Conservation (phyloP, 23 red algal genomes). For the Gracilaria domingensis region DNA sequence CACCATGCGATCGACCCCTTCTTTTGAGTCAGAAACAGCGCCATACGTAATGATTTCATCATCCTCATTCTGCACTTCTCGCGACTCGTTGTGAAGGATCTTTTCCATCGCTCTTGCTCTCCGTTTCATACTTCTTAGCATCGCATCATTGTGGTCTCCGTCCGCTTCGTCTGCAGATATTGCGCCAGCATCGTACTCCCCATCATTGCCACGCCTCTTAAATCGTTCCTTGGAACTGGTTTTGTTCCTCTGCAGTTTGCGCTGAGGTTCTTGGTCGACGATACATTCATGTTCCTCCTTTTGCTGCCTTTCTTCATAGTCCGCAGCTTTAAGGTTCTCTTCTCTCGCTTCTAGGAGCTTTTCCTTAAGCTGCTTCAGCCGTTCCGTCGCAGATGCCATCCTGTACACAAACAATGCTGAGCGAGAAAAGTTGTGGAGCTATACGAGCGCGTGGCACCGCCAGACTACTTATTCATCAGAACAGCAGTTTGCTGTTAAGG, state of each 20-base stretch:
- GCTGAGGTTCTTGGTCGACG: neutral
- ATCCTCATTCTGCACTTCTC: neutral
- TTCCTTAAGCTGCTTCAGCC: slow-evolving; percentile 40
- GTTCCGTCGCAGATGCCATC: slow-evolving; percentile 46
- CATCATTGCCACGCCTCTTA: neutral
- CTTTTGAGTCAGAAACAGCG: slow-evolving; percentile 17
- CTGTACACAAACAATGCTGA: neutral
- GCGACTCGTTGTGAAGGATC: neutral
- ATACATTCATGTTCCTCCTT: neutral
- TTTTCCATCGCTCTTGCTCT: slow-evolving; percentile 25
- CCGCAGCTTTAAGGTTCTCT: slow-evolving; percentile 60
- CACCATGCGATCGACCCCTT: slow-evolving; percentile 59
- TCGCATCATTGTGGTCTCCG: slow-evolving; percentile 54
- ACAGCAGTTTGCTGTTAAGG: too few species aligned
- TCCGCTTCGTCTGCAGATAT: slow-evolving; percentile 71
- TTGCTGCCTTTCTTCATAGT: slow-evolving; percentile 35
- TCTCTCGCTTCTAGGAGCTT: slow-evolving; percentile 48
- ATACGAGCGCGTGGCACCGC: neutral
- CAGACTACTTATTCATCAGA: neutral
- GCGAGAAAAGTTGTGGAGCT: neutral
- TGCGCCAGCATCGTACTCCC: neutral
- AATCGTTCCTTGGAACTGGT: neutral
- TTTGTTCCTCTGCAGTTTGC: neutral
- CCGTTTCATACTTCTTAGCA: slow-evolving; percentile 64
- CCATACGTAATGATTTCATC: slow-evolving; percentile 44